A percentile compares a stretch with the other conserved stretches of the same genome.
phyloP scores from a whole-genome alignment of 73 alveolate species.

The Tetrahymena thermophila region DNA sequence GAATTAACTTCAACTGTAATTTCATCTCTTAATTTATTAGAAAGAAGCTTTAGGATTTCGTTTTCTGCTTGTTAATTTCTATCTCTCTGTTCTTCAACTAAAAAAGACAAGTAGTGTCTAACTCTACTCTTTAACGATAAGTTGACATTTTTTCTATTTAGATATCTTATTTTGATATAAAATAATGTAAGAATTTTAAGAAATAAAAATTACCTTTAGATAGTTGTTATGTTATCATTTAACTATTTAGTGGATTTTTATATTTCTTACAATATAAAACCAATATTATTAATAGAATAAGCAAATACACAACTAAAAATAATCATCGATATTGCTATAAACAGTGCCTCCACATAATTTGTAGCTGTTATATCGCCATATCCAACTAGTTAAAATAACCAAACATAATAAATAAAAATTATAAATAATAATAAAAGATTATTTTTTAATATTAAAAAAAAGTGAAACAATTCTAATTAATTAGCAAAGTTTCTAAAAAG shows the following conservation, averaged over 20 bases:
- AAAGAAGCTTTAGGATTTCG: neutral
- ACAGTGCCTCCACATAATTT: constrained; percentile 48
- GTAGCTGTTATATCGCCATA: constrained; percentile 80
- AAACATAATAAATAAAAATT: too few species aligned
- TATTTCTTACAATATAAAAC: constrained; percentile 13
- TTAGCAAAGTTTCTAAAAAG: too few species aligned
- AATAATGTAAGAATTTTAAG: neutral
- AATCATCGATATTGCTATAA: constrained; percentile 70
- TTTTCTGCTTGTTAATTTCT: neutral
- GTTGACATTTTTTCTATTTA: neutral
- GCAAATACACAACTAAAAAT: constrained; percentile 43
- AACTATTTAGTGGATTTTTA: neutral
- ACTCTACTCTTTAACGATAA: neutral
- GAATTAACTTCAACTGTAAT: neutral
- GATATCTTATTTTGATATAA: neutral
- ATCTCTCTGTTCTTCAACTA: neutral
- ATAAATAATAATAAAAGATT: too few species aligned
- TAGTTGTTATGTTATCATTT: neutral
- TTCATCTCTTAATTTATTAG: neutral
- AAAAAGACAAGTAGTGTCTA: neutral
- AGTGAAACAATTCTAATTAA: too few species aligned
- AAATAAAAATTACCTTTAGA: neutral
- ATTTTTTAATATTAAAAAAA: too few species aligned
- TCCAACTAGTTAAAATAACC: too few species aligned
- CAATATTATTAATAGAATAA: constrained; percentile 26